Evolutionary conservation across 75 land plant genomes (phyloP), one percentile per base, ranked within the genome.

Genomic region (Pinus taeda): DNA sequence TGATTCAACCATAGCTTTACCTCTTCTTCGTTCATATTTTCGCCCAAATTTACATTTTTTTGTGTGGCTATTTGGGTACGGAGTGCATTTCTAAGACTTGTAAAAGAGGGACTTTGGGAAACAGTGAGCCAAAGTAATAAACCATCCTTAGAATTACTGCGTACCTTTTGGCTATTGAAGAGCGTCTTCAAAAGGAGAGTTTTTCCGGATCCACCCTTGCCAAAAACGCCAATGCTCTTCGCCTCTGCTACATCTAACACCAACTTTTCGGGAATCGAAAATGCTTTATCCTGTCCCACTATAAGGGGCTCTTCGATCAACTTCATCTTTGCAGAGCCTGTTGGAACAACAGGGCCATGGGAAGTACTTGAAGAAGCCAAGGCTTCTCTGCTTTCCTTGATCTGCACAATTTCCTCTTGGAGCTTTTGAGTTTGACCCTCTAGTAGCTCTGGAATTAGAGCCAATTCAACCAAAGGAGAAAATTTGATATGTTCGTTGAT

Each of bases 81-180:
- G 14, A 64, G 67, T 14, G 13, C 12, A 64, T 24, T 64, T 15
- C 67, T 64, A 64, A 64, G 67, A 33, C 1, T 33, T 64, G 37
- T 13, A 11, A 64, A 26, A 12, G 67, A 64, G 13, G 67, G 67
- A 24, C 1, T 64, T 15, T 24, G 36, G 14, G 67, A 30, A 64
- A 64, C 14, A 14, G 67, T 64, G 4, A 64, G 36, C 67, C 67
- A 64, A 30, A 64, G 67, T 33, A 64, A 64, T 30, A 64, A 64
- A 29, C 4, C 18, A 4, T 64, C 30, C 4, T 14, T 4, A 15
- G 30, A 64, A 9, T 26, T 29, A 24, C 30, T 64, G 26, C 29
- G 15, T 30, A 64, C 67, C 67, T 39, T 39, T 39, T 39, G 42
- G 5, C 67, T 64, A 14, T 33, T 64, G 67, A 24, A 64, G 67